Conservation (phyloP, 176 grass and related monocot species). For the Lolium perenne region DNA sequence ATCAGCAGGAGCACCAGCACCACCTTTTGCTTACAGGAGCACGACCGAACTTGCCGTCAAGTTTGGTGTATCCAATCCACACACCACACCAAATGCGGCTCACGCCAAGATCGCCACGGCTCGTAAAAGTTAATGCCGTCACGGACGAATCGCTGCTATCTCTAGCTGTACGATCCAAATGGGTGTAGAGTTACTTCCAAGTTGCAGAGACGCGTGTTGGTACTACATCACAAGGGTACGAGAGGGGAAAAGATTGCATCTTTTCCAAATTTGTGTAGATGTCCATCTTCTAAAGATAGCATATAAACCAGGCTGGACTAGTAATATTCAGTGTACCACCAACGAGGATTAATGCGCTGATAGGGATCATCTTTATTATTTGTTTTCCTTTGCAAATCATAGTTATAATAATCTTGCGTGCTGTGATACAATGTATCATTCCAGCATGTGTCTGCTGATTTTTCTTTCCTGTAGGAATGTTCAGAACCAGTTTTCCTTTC, state of each 20-base stretch:
- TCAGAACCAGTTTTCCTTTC: background rate
- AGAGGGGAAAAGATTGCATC: background rate
- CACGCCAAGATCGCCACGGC: constrained; percentile 50
- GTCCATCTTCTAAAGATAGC: background rate
- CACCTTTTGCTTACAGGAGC: constrained; percentile 48
- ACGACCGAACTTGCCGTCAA: constrained; percentile 39
- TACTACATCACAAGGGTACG: background rate
- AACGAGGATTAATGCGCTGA: background rate
- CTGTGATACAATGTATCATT: background rate
- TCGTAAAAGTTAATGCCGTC: background rate
- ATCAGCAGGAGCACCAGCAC: background rate
- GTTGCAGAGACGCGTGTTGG: background rate
- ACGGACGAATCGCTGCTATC: constrained; percentile 14
- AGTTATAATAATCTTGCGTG: background rate
- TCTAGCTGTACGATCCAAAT: background rate
- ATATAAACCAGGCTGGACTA: background rate
- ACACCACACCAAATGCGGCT: constrained; percentile 48
- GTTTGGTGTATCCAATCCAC: constrained; percentile 40
- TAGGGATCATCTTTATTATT: background rate
- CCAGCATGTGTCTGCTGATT: background rate
- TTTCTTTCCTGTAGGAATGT: background rate
- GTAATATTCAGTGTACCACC: background rate
- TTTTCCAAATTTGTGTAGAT: constrained; percentile 23
- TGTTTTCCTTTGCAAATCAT: background rate
- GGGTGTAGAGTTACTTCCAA: background rate